A percentile compares a stretch with the other conserved stretches of the same genome.
Conservation (phyloP, 2,329 filamentous ascomycete genomes). For the Colletotrichum liaoningense region DNA sequence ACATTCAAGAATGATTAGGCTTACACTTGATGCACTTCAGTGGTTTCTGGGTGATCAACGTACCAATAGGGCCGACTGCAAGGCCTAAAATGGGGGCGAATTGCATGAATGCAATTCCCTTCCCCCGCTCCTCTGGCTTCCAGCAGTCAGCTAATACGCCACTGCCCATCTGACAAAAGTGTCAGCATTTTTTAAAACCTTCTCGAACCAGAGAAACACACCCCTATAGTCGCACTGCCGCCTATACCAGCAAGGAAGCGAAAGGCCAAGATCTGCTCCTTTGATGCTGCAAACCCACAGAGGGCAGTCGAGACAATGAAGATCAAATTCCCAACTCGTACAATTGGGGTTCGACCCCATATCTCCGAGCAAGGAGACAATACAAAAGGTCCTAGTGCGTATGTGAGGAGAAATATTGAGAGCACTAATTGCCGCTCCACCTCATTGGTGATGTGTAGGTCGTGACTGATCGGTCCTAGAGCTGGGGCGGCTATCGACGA, state of each 20-base stretch:
- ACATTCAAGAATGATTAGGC: conserved; percentile 46
- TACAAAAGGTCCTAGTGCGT: conserved; percentile 54
- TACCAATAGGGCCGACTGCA: conserved; percentile 59
- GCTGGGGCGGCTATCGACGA: conserved; percentile 57
- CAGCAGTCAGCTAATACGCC: conserved; percentile 61
- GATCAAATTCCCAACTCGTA: conserved; percentile 48
- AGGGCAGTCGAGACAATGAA: conserved; percentile 52
- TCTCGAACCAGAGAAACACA: conserved; percentile 42
- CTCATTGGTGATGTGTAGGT: conserved; percentile 52
- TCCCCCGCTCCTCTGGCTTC: conserved; percentile 56
- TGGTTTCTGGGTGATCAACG: conserved; percentile 8
- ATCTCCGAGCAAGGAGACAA: conserved; percentile 56
- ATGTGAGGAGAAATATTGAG: conserved; percentile 61
- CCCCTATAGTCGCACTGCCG: conserved; percentile 65
- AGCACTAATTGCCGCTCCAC: conserved; percentile 56
- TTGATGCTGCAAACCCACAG: conserved; percentile 54
- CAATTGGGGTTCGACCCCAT: conserved; percentile 50
- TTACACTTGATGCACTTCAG: conserved; percentile 18
- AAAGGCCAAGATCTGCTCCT: conserved; percentile 54
- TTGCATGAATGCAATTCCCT: conserved; percentile 50
- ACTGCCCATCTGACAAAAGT: conserved; percentile 57
- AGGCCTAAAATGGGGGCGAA: conserved; percentile 53
- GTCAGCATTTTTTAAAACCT: conserved; percentile 41
- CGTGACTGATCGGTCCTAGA: conserved; percentile 48
- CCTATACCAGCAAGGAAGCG: conserved; percentile 61